Conservation (phyloP, 1,284 basidiomycete genomes). For the Puccinia sorghi region DNA sequence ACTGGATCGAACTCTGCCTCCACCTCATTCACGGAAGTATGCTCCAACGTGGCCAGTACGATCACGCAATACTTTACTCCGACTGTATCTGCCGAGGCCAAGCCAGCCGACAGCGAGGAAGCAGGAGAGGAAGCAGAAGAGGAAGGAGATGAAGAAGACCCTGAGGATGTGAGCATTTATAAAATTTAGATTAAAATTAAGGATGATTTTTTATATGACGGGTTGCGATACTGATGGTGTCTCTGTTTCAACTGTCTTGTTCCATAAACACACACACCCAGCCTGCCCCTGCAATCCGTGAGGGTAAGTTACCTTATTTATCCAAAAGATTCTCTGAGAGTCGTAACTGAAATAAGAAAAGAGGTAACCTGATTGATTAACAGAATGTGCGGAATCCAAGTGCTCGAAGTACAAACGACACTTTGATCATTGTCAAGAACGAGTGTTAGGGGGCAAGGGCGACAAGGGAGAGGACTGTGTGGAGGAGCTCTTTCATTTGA, state of each 20-base stretch:
- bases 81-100: constrained; percentile 39
- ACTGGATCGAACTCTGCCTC: not conserved
- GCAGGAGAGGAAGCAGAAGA: constrained; percentile 13
- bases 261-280: not conserved
- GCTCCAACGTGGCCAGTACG: constrained; percentile 24
- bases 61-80: constrained; percentile 35
- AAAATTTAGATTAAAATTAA: too few species aligned
- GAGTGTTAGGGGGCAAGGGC: constrained; percentile 41
- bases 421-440: constrained; percentile 50
- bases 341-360: not conserved
- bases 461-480: constrained; percentile 49
- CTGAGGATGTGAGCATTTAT: constrained; percentile 39
- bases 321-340: not conserved
- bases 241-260: not conserved
- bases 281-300: constrained; percentile 44
- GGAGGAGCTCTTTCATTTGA: constrained; percentile 49
- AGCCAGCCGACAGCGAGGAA: not conserved
- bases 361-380: not conserved
- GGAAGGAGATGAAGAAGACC: constrained; percentile 41
- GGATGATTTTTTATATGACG: not conserved
- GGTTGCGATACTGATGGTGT: not conserved
- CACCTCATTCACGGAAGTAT: constrained; percentile 24
- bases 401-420: constrained; percentile 49
- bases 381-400: constrained; percentile 46
- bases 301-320: constrained; percentile 17